phyloP scores from a whole-genome alignment of 108 stramenopile genomes.

The Stephanodiscus minutulus region DNA sequence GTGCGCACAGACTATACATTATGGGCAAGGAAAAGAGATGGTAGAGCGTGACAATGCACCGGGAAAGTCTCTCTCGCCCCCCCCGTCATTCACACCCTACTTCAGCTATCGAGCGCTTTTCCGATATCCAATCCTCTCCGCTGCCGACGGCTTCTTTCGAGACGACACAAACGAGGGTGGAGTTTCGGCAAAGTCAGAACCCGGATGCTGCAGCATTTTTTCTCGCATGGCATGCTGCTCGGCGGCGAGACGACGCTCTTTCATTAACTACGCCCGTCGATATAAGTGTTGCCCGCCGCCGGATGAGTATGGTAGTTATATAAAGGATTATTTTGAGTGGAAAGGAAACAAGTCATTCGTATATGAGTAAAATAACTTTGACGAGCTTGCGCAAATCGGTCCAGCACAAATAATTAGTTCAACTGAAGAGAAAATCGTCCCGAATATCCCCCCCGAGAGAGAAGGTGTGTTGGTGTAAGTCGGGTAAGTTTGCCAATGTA shows the following conservation, averaged over 20 bases:
- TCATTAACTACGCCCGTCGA: conserved; percentile 37
- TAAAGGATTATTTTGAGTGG: too few species aligned
- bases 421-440: too few species aligned
- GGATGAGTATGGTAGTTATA: neutral
- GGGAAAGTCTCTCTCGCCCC: neutral
- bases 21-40: too few species aligned
- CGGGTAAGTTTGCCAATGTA: too few species aligned
- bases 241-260: conserved; percentile 32
- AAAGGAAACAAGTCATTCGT: neutral
- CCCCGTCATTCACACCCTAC: neutral
- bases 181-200: conserved; percentile 6
- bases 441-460: too few species aligned
- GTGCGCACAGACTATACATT: too few species aligned
- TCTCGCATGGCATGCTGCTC: conserved; percentile 27
- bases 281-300: too few species aligned
- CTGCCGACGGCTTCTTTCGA: conserved; percentile 29
- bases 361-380: neutral
- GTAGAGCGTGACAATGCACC: too few species aligned
- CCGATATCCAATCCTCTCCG: conserved; percentile 42
- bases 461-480: too few species aligned
- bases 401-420: too few species aligned
- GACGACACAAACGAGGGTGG: conserved; percentile 24
- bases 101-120: conserved; percentile 1
- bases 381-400: too few species aligned
- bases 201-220: conserved; percentile 4